phyloP scores from a whole-genome alignment of 208 protist genomes.

The Leishmania arabica region DNA sequence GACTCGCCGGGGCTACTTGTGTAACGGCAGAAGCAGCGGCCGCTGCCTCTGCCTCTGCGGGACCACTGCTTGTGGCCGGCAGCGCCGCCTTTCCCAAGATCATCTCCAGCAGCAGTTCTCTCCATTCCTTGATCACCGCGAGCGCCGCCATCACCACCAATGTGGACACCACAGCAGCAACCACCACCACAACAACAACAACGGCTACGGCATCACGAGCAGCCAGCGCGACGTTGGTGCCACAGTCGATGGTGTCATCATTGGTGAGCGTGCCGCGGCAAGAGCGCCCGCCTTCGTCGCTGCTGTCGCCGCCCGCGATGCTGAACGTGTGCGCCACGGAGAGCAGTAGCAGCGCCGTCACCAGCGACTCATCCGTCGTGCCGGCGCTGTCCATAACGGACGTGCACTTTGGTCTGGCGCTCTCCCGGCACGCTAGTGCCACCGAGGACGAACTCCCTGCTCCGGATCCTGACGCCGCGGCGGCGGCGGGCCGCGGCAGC shows the following conservation, averaged over 20 bases:
- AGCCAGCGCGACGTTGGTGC: background rate
- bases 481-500: background rate
- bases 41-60: background rate
- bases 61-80: background rate
- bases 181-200: background rate
- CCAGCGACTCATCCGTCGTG: background rate
- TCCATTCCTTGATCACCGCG: background rate
- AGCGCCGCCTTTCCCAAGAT: background rate
- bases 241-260: background rate
- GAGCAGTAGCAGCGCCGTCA: background rate
- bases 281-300: background rate
- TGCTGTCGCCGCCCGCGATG: background rate
- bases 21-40: background rate
- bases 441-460: background rate
- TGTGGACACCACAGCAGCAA: background rate
- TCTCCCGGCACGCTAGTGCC: background rate
- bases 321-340: background rate
- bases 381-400: background rate
- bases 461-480: background rate
- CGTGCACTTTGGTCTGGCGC: background rate
- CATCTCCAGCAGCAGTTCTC: background rate
- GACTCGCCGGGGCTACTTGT: background rate
- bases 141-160: background rate
- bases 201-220: background rate
- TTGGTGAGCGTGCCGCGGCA: background rate